phyloP scores from a whole-genome alignment of 1,284 basidiomycete species.

The Leccinum angustisporum region DNA sequence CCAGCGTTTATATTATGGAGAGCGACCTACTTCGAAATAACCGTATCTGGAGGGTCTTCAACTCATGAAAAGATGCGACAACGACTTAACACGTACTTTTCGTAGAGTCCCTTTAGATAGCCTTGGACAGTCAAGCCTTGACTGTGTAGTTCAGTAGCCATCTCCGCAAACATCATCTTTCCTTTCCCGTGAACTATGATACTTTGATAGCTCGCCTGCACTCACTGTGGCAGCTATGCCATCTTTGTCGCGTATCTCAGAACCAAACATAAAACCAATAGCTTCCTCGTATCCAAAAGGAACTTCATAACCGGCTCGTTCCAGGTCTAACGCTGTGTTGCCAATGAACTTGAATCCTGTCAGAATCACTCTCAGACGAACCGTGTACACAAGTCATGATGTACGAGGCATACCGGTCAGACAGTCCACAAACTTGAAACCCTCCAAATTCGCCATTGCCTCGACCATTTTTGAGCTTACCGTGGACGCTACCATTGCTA shows the following conservation, averaged over 20 bases:
- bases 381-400: background rate
- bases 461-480: conserved; percentile 88
- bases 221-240: conserved; percentile 74
- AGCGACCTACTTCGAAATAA: conserved; percentile 20
- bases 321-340: conserved; percentile 70
- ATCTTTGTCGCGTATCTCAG: conserved; percentile 79
- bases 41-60: conserved; percentile 50
- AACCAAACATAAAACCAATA: conserved; percentile 83
- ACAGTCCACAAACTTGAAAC: conserved; percentile 81
- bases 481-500: conserved; percentile 84
- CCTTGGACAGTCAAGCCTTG: conserved; percentile 54
- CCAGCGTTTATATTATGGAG: background rate
- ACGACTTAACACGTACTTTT: conserved; percentile 43
- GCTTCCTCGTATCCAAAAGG: conserved; percentile 88
- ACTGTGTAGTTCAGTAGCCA: conserved; percentile 50
- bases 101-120: conserved; percentile 66
- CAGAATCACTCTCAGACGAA: background rate
- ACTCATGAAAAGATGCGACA: conserved; percentile 4
- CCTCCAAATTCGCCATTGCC: conserved; percentile 69
- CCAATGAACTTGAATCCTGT: conserved; percentile 84
- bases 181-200: background rate
- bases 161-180: conserved; percentile 67
- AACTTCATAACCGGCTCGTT: conserved; percentile 66
- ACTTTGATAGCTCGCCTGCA: background rate
- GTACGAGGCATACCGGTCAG: conserved; percentile 59